These are phyloP conservation scores for Cytospora paraplurivora DNA, from an alignment of 2,329 filamentous ascomycete species.

Conservation along the genomic window DNA sequence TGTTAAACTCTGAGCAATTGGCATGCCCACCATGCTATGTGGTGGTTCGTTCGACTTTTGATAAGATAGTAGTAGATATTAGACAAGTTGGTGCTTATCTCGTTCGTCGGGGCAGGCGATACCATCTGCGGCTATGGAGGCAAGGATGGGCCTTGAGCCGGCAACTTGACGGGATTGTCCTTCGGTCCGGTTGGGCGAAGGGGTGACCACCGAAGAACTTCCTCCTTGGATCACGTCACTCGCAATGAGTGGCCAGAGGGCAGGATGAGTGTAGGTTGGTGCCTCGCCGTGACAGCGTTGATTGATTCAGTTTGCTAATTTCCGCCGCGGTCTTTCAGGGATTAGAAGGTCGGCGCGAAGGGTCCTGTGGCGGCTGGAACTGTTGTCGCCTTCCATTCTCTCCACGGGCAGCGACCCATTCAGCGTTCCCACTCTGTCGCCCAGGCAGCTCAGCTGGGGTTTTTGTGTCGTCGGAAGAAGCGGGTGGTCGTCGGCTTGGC, in stretches of 20 bases:
- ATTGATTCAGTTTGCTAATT: background rate
- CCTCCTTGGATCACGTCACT: background rate
- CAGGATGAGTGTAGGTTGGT: background rate
- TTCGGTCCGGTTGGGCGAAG: background rate
- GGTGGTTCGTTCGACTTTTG: background rate
- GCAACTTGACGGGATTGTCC: background rate
- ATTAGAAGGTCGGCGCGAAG: slow-evolving; percentile 28
- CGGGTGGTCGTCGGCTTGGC: slow-evolving; percentile 31
- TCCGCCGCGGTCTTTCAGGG: slow-evolving; percentile 18
- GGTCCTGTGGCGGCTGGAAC: slow-evolving; percentile 32
- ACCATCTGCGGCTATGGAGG: background rate
- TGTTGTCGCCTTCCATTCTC: slow-evolving; percentile 37
- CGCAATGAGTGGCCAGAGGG: background rate
- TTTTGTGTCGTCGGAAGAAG: slow-evolving; percentile 56
- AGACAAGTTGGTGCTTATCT: slow-evolving; percentile 17
- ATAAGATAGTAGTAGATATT: slow-evolving; percentile 18
- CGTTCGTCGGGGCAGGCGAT: slow-evolving; percentile 3
- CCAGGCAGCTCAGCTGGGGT: slow-evolving; percentile 61
- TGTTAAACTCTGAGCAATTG: background rate
- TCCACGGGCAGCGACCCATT: slow-evolving; percentile 42
- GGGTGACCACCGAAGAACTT: background rate
- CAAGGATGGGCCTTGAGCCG: background rate
- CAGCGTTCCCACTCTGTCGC: slow-evolving; percentile 41
- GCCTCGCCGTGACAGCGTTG: background rate
- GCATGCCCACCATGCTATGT: background rate